Percentiles rank a stretch among this genome's conserved stretches.
These are phyloP conservation scores for Tanacetum coccineum DNA, from an alignment of 129 eudicot genomes.

Conservation along the genomic window DNA sequence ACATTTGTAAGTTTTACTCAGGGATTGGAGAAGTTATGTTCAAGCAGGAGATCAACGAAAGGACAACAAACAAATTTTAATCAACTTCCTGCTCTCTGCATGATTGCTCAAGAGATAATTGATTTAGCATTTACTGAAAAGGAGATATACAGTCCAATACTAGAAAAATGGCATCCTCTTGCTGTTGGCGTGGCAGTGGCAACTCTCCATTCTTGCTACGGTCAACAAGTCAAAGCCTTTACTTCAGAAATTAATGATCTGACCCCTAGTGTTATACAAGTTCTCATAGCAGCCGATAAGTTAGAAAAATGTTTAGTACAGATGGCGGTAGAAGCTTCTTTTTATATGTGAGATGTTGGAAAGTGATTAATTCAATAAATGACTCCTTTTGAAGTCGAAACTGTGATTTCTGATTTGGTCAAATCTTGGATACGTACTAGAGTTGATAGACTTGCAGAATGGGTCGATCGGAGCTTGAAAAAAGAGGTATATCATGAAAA, in stretches of 20 bases:
- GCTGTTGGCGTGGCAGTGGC: constrained; percentile 82
- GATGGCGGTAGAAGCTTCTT: constrained; percentile 78
- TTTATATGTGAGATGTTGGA: constrained; percentile 85
- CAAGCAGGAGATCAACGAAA: constrained; percentile 48
- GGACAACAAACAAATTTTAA: constrained; percentile 29
- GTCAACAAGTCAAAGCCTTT: constrained; percentile 55
- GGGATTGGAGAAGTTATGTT: constrained; percentile 60
- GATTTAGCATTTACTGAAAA: constrained; percentile 76
- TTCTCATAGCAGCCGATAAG: constrained; percentile 68
- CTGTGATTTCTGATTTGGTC: constrained; percentile 58
- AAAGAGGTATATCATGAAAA: constrained; percentile 50
- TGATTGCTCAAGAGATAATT: constrained; percentile 67
- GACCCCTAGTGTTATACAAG: constrained; percentile 72
- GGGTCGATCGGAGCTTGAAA: constrained; percentile 70
- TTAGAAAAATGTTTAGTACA: constrained; percentile 77
- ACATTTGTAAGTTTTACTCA: constrained; percentile 26
- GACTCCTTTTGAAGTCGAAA: constrained; percentile 73
- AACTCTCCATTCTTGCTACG: constrained; percentile 71
- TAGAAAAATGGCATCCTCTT: constrained; percentile 71
- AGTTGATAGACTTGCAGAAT: constrained; percentile 61
- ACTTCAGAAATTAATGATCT: constrained; percentile 61
- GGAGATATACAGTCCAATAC: constrained; percentile 75
- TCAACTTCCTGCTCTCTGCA: constrained; percentile 60
- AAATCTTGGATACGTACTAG: constrained; percentile 76
- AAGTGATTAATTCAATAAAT: constrained; percentile 73